A percentile compares a stretch with the other conserved stretches of the same genome.
Evolutionary conservation across 768 basidiomycete species (phyloP).

Genomic region (Lactarius deliciosus): DNA sequence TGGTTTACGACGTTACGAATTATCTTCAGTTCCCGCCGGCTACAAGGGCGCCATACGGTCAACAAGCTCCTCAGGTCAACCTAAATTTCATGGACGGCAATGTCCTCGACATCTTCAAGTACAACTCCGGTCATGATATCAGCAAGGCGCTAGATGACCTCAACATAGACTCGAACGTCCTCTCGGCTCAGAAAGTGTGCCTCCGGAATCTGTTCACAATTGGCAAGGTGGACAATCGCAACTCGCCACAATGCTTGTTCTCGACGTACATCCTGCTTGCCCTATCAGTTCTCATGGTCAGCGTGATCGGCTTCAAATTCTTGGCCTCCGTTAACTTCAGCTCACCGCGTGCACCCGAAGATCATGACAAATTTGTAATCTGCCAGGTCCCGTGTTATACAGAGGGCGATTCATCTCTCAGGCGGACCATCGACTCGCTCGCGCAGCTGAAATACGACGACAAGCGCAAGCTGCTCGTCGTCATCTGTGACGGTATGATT

Average conservation of each 20-base stretch:
- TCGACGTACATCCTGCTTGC: conserved; percentile 88
- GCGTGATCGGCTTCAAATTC: conserved; percentile 96
- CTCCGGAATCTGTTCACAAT: conserved; percentile 91
- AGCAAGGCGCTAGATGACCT: conserved; percentile 70
- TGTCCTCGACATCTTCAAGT: conserved; percentile 74
- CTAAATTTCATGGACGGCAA: conserved; percentile 68
- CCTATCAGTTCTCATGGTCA: conserved; percentile 88
- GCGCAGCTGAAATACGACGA: conserved; percentile 96
- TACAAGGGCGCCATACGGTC: conserved; percentile 47
- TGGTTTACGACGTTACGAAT: conserved; percentile 83
- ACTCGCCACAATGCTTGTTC: conserved; percentile 90
- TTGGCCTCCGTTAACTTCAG: conserved; percentile 86
- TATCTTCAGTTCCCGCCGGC: conserved; percentile 75
- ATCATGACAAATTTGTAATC: conserved; percentile 96
- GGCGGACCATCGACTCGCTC: conserved; percentile 89
- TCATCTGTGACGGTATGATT: conserved; percentile 98
- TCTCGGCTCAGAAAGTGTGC: conserved; percentile 79
- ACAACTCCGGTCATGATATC: conserved; percentile 73
- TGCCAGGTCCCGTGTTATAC: conserved; percentile 99
- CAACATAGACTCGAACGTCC: conserved; percentile 55
- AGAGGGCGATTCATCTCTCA: conserved; percentile 85
- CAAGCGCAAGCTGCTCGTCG: conserved; percentile 89
- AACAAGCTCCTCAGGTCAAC: conserved; percentile 43
- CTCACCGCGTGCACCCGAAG: conserved; percentile 78
- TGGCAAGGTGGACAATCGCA: conserved; percentile 89